These are phyloP conservation scores for Canavalia gladiata DNA, from an alignment of 306 rosid genomes.

Conservation along the genomic window DNA sequence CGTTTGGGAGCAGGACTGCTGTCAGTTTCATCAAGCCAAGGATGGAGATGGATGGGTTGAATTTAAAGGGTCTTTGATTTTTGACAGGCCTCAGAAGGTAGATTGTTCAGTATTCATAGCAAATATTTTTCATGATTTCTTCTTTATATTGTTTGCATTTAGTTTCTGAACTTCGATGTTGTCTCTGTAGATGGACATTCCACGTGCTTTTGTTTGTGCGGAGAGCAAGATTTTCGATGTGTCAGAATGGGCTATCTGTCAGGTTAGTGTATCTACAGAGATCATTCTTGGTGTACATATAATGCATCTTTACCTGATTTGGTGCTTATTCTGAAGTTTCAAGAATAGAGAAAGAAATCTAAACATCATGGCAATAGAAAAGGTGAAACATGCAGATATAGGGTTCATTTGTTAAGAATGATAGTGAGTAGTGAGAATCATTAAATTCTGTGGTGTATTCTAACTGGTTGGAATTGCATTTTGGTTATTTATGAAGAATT, in stretches of 20 bases:
- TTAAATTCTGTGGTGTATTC: slow-evolving; percentile 11
- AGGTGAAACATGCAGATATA: slow-evolving; percentile 27
- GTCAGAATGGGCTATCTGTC: slow-evolving; percentile 99
- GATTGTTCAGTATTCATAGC: neutral
- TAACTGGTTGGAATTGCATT: slow-evolving; percentile 15
- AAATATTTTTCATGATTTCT: slow-evolving; percentile 18
- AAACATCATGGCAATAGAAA: neutral
- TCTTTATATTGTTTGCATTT: slow-evolving; percentile 9
- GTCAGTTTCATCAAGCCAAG: slow-evolving; percentile 99
- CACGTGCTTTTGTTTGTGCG: slow-evolving; percentile 97
- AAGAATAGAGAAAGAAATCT: slow-evolving; percentile 10
- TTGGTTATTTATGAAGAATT: neutral
- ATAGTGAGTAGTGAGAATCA: slow-evolving; percentile 3
- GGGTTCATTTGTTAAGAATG: slow-evolving; percentile 1
- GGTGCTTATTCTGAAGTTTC: slow-evolving; percentile 28
- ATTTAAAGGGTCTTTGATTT: slow-evolving; percentile 86
- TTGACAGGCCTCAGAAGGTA: slow-evolving; percentile 89
- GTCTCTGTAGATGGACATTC: slow-evolving; percentile 83
- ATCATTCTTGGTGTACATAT: slow-evolving; percentile 3
- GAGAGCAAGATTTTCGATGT: slow-evolving; percentile 98
- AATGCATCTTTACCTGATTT: slow-evolving; percentile 29
- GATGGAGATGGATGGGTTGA: slow-evolving; percentile 99
- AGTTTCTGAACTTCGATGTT: slow-evolving; percentile 46
- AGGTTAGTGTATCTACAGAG: slow-evolving; percentile 65
- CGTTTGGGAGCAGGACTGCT: slow-evolving; percentile 77